Conservation (phyloP, 257 asterid species). For the Coffea eugenioides region DNA sequence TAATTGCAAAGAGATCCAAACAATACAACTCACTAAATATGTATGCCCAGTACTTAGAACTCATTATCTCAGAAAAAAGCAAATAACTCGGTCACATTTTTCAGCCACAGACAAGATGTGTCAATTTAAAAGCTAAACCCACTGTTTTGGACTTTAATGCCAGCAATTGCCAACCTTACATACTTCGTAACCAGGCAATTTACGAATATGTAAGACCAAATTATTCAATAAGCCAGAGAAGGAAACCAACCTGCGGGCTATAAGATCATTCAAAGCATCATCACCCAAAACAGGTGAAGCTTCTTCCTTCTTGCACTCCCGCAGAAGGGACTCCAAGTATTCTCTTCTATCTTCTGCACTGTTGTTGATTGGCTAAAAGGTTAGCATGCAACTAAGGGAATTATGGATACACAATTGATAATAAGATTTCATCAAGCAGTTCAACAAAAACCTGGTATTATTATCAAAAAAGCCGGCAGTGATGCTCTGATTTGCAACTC, state of each 20-base stretch:
- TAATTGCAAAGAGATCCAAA: background rate
- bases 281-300: slow-evolving; percentile 92
- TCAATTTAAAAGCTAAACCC: background rate
- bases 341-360: slow-evolving; percentile 99
- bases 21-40: background rate
- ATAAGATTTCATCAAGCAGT: slow-evolving; percentile 14
- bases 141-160: background rate
- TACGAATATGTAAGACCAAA: background rate
- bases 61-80: background rate
- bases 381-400: slow-evolving; percentile 19
- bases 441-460: slow-evolving; percentile 71
- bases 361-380: slow-evolving; percentile 22
- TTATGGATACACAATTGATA: background rate
- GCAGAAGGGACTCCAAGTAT: slow-evolving; percentile 94
- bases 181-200: background rate
- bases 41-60: background rate
- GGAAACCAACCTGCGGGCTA: slow-evolving; percentile 81
- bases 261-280: slow-evolving; percentile 87
- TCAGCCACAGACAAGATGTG: background rate
- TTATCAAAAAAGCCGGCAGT: slow-evolving; percentile 99
- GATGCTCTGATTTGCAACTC: slow-evolving; percentile 99
- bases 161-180: background rate
- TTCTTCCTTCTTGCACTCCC: slow-evolving; percentile 97
- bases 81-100: background rate
- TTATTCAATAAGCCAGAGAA: background rate